phyloP scores from a whole-genome alignment of 805 yeast genomes.

The Soucietia sequanensis region DNA sequence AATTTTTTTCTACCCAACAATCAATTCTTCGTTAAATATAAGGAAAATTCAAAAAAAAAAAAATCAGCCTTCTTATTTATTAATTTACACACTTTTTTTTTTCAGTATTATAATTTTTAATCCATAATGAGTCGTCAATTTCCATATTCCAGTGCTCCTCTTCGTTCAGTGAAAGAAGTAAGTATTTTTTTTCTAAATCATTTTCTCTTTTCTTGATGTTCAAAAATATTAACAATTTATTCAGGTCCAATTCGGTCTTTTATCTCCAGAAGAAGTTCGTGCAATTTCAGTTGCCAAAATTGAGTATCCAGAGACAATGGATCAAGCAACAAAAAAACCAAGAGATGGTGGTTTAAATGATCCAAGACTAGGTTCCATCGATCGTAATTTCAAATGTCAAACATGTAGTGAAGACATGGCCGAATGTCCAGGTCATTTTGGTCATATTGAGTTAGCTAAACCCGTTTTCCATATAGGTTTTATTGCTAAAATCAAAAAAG shows the following conservation, averaged over 20 bases:
- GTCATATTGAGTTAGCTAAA: constrained; percentile 96
- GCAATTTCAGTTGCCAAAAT: constrained; percentile 98
- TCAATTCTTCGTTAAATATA: too few relatives aligned
- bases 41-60: too few relatives aligned
- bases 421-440: constrained; percentile 99
- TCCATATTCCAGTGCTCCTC: constrained; percentile 97
- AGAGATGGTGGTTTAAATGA: constrained; percentile 97
- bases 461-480: constrained; percentile 99
- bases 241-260: constrained; percentile 90
- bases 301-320: constrained; percentile 99
- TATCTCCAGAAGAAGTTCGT: constrained; percentile 94
- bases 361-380: constrained; percentile 95
- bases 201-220: not conserved
- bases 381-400: constrained; percentile 96
- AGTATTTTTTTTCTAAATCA: constrained; percentile 18
- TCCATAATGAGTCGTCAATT: constrained; percentile 49
- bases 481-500: constrained; percentile 88
- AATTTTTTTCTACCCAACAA: too few relatives aligned
- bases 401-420: constrained; percentile 99
- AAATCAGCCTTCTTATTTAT: too few relatives aligned
- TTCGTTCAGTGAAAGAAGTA: constrained; percentile 95
- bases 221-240: not conserved
- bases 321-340: constrained; percentile 90
- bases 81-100: too few relatives aligned
- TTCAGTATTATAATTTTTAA: too few relatives aligned